Evolutionary conservation across 225 moss, liverwort and hornwort genomes (phyloP).

Genomic region (Physcomitrellopsis africana): DNA sequence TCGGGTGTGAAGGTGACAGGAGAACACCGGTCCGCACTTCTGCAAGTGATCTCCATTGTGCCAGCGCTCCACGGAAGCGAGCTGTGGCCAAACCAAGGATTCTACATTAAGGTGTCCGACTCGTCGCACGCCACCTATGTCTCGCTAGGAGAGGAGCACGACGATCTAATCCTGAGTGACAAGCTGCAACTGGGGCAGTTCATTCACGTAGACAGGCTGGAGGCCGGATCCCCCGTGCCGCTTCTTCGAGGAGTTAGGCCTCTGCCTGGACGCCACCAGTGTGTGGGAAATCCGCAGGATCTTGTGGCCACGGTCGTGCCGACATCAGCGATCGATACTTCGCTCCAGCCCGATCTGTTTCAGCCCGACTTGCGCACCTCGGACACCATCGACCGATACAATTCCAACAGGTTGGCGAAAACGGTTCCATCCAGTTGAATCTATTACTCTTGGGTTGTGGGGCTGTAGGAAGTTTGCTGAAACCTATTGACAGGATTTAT

Average conservation of each 20-base stretch:
- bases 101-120: conserved; percentile 65
- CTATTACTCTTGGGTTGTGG: not conserved
- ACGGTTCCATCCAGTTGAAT: not conserved
- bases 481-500: not conserved
- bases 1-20: conserved; percentile 65
- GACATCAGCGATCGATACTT: conserved; percentile 30
- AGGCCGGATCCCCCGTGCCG: conserved; percentile 62
- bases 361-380: conserved; percentile 67
- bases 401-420: conserved; percentile 43
- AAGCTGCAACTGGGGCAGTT: conserved; percentile 68
- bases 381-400: conserved; percentile 57
- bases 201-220: conserved; percentile 62
- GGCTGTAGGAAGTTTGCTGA: not conserved
- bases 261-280: conserved; percentile 60
- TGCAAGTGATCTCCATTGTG: conserved; percentile 66
- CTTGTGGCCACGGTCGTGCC: conserved; percentile 61
- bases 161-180: conserved; percentile 64
- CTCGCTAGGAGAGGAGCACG: conserved; percentile 60
- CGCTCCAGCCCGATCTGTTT: conserved; percentile 55
- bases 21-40: conserved; percentile 60
- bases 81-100: conserved; percentile 65
- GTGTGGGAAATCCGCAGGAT: conserved; percentile 61
- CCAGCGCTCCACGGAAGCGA: conserved; percentile 64
- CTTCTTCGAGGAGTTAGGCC: conserved; percentile 62
- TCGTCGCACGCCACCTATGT: conserved; percentile 65